phyloP scores from a whole-genome alignment of 257 asterid species.

The Gentiana macrophylla region DNA sequence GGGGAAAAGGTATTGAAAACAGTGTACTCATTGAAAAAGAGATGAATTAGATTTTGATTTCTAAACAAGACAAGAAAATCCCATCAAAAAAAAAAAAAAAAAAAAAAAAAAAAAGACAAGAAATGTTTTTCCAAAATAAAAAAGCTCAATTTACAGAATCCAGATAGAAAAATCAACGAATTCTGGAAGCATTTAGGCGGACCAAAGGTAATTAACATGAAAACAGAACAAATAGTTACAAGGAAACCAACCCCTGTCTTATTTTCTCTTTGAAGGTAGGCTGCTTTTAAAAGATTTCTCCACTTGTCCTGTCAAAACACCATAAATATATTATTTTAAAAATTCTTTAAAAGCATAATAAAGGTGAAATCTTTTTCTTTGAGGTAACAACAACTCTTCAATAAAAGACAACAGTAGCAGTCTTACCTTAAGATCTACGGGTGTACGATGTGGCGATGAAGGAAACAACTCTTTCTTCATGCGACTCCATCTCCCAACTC shows the following conservation, averaged over 20 bases:
- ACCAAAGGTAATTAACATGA: background rate
- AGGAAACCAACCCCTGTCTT: slow-evolving; percentile 18
- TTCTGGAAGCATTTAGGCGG: too few species aligned
- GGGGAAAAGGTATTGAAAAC: too few species aligned
- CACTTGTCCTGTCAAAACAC: slow-evolving; percentile 68
- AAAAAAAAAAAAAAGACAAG: too few species aligned
- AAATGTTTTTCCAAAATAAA: too few species aligned
- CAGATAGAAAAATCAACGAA: too few species aligned
- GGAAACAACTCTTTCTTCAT: slow-evolving; percentile 72
- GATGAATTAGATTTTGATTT: too few species aligned
- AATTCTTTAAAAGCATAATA: background rate
- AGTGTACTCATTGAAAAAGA: too few species aligned
- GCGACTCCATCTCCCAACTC: slow-evolving; percentile 94
- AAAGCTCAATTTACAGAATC: too few species aligned
- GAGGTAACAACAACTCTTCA: background rate
- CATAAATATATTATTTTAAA: background rate
- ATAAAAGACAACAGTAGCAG: background rate
- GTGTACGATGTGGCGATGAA: slow-evolving; percentile 74
- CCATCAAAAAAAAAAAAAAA: too few species aligned
- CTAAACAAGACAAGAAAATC: too few species aligned
- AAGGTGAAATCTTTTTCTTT: background rate
- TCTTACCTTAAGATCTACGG: slow-evolving; percentile 87
- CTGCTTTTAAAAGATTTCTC: slow-evolving; percentile 95
- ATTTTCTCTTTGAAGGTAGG: slow-evolving; percentile 49
- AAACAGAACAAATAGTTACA: background rate